Evolutionary conservation across 2,329 filamentous ascomycete genomes (phyloP).

Genomic region (Colletotrichum sp.): DNA sequence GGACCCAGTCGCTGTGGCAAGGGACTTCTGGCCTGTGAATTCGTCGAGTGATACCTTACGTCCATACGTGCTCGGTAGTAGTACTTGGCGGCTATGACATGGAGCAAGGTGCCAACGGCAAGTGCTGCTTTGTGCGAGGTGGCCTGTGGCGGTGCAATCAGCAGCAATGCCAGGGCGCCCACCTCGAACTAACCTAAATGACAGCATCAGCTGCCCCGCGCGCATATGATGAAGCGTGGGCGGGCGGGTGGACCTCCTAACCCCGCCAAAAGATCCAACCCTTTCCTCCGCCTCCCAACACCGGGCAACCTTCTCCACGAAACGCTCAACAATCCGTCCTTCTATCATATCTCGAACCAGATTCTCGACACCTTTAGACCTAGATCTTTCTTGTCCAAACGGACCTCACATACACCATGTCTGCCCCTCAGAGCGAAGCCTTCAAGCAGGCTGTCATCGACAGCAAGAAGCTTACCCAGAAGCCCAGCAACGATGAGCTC

Average conservation of each 20-base stretch:
- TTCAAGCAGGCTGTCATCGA: constrained; percentile 65
- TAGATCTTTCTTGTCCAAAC: background rate
- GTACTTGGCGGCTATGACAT: background rate
- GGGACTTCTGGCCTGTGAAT: background rate
- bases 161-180: background rate
- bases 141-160: constrained; percentile 14
- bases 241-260: constrained; percentile 6
- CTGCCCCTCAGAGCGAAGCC: constrained; percentile 43
- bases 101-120: background rate
- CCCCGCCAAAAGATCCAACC: constrained; percentile 19
- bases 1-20: background rate
- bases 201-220: constrained; percentile 22
- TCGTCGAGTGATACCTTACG: background rate
- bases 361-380: background rate
- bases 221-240: constrained; percentile 18
- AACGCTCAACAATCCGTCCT: constrained; percentile 14
- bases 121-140: background rate
- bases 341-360: background rate
- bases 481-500: constrained; percentile 68
- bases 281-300: constrained; percentile 15
- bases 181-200: background rate
- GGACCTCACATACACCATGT: constrained; percentile 38
- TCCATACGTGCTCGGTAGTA: background rate
- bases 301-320: constrained; percentile 3
- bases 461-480: constrained; percentile 70